A percentile compares a stretch with the other conserved stretches of the same genome.
Conservation (phyloP, 345 rosid genomes). For the Cochlearia excelsa region DNA sequence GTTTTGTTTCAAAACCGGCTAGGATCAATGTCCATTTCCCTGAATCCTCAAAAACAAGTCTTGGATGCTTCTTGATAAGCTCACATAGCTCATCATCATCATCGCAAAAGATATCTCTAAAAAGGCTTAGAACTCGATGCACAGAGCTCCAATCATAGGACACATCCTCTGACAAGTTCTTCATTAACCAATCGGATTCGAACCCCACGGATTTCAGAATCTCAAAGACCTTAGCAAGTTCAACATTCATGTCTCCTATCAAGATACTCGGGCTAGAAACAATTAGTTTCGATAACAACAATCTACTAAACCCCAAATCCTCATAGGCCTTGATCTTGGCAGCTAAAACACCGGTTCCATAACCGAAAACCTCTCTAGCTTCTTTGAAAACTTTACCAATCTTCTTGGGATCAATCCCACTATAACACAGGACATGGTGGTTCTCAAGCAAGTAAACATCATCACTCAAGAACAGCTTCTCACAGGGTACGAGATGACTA, state of each 20-base stretch:
- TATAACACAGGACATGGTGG: slow-evolving; percentile 55
- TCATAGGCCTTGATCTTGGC: slow-evolving; percentile 63
- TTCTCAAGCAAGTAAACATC: slow-evolving; percentile 63
- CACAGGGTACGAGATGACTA: slow-evolving; percentile 45
- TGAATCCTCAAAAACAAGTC: slow-evolving; percentile 54
- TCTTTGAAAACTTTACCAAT: slow-evolving; percentile 60
- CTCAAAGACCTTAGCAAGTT: slow-evolving; percentile 47
- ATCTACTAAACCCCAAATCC: slow-evolving; percentile 53
- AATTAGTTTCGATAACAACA: slow-evolving; percentile 44
- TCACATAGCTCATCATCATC: slow-evolving; percentile 43
- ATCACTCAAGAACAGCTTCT: slow-evolving; percentile 57
- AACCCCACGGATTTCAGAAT: slow-evolving; percentile 47
- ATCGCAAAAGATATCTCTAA: slow-evolving; percentile 37
- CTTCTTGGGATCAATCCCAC: slow-evolving; percentile 51
- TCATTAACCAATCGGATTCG: slow-evolving; percentile 50
- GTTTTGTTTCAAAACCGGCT: slow-evolving; percentile 54
- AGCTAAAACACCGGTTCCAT: slow-evolving; percentile 50
- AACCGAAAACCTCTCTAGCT: slow-evolving; percentile 54
- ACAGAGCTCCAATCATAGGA: slow-evolving; percentile 60
- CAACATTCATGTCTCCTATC: slow-evolving; percentile 48
- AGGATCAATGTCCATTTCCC: slow-evolving; percentile 47
- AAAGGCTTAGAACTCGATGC: slow-evolving; percentile 42
- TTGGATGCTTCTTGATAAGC: slow-evolving; percentile 51
- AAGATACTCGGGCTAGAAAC: slow-evolving; percentile 51
- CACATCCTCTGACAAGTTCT: slow-evolving; percentile 40